Percentiles rank a stretch among this genome's conserved stretches.
Evolutionary conservation across 2,329 filamentous ascomycete genomes (phyloP).

Genomic region (Ceratocystiopsis sp.): DNA sequence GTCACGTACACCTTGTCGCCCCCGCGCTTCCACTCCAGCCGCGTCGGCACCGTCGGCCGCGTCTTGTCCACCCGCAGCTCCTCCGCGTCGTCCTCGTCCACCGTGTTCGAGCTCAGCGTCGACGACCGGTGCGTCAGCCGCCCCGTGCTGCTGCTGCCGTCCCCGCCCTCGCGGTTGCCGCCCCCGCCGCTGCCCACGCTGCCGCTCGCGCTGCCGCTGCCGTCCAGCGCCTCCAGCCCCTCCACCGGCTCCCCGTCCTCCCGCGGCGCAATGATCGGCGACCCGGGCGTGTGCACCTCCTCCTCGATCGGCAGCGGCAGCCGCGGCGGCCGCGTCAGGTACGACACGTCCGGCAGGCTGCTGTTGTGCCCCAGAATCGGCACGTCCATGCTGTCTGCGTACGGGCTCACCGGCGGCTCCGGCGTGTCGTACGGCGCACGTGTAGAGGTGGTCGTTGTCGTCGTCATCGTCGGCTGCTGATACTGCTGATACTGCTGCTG

Average conservation of each 20-base stretch:
- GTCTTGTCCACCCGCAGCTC: conserved; percentile 58
- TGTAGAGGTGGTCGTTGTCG: too few species aligned
- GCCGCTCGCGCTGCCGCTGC: too few species aligned
- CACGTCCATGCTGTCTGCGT: conserved; percentile 21
- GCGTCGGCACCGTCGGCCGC: conserved; percentile 63
- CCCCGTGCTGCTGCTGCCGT: too few species aligned
- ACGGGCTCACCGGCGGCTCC: conserved; percentile 15
- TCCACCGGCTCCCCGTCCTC: conserved; percentile 37
- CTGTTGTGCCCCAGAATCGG: conserved; percentile 35
- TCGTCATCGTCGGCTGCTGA: conserved; percentile 6
- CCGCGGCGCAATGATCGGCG: conserved; percentile 64
- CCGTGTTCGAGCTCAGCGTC: conserved; percentile 41
- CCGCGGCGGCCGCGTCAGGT: conserved; percentile 59
- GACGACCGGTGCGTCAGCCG: conserved; percentile 36
- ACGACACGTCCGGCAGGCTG: conserved; percentile 46
- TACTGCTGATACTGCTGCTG: conserved; percentile 11
- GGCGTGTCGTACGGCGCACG: too few species aligned
- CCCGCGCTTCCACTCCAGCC: conserved; percentile 67
- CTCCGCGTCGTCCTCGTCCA: conserved; percentile 48
- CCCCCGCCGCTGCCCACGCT: too few species aligned
- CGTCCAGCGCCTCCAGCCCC: conserved; percentile 34
- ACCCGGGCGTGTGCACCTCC: conserved; percentile 75
- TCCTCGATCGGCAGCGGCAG: conserved; percentile 88
- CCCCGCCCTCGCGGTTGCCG: too few species aligned
- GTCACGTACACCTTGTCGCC: conserved; percentile 93